Conservation (phyloP, 1,284 basidiomycete genomes). For the Vanrija sp. region DNA sequence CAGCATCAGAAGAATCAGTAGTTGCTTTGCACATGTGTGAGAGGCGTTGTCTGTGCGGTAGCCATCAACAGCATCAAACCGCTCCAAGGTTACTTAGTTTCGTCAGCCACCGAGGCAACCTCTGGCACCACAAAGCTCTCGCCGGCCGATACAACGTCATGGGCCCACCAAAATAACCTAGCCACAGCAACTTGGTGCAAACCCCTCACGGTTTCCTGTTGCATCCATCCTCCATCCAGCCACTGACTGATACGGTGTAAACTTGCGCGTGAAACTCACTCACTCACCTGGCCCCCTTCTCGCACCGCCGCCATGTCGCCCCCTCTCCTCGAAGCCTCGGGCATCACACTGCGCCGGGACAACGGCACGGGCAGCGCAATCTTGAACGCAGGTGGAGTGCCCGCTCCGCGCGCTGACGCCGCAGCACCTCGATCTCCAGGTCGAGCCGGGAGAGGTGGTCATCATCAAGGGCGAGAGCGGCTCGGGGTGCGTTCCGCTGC, state of each 20-base stretch:
- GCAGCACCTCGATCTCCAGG: conserved; percentile 57
- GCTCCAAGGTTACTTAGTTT: no score
- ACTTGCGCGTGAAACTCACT: no score
- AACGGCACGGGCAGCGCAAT: conserved; percentile 38
- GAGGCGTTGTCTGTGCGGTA: no score
- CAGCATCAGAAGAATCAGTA: no score
- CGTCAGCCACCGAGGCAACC: background rate
- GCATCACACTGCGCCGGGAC: conserved; percentile 33
- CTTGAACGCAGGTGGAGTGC: conserved; percentile 25
- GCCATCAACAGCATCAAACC: no score
- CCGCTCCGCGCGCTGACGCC: background rate
- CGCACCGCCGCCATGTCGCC: background rate
- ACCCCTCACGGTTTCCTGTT: background rate
- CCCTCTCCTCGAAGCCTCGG: conserved; percentile 20
- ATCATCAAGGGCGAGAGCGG: conserved; percentile 72
- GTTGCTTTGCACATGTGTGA: no score
- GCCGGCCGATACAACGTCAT: background rate
- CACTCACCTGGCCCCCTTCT: no score
- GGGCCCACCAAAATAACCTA: background rate
- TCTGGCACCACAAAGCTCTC: background rate
- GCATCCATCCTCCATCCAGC: no score
- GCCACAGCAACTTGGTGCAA: no score
- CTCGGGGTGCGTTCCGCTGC: conserved; percentile 53
- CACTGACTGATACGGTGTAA: no score
- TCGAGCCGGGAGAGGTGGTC: conserved; percentile 67